These are phyloP conservation scores for Protomyces inundatus DNA, from an alignment of 1,139 yeast genomes.

Conservation along the genomic window DNA sequence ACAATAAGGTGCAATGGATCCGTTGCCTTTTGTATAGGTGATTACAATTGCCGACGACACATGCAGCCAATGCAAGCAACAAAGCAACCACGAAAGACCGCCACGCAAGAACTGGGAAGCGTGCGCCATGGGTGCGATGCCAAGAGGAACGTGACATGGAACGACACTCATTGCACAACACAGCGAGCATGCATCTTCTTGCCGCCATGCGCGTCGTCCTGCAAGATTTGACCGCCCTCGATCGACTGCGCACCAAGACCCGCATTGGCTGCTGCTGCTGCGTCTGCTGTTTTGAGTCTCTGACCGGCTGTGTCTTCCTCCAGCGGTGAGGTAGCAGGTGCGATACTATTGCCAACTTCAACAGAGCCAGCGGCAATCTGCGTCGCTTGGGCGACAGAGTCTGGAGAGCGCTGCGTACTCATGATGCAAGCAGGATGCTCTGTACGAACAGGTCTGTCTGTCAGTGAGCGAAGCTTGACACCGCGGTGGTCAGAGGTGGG, in stretches of 20 bases:
- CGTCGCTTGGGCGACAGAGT: constrained; percentile 5
- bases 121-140: background rate
- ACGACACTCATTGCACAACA: constrained; percentile 3
- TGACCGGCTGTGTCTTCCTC: background rate
- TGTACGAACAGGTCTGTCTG: too few species aligned
- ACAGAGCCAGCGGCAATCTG: constrained; percentile 21
- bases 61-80: too few species aligned
- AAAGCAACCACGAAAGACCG: too few species aligned
- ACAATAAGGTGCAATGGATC: too few species aligned
- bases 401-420: background rate
- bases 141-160: background rate
- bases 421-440: background rate
- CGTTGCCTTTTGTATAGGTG: too few species aligned
- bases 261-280: constrained; percentile 7
- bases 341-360: constrained; percentile 5
- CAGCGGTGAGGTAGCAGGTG: constrained; percentile 1
- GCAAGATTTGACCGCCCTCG: constrained; percentile 18
- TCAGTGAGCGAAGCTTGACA: too few species aligned
- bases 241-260: constrained; percentile 22
- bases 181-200: background rate
- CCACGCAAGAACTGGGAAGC: background rate
- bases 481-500: too few species aligned
- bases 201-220: background rate
- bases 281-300: background rate
- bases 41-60: too few species aligned